phyloP scores from a whole-genome alignment of 2,329 filamentous ascomycete species.

The Aspergillus pseudonomiae region DNA sequence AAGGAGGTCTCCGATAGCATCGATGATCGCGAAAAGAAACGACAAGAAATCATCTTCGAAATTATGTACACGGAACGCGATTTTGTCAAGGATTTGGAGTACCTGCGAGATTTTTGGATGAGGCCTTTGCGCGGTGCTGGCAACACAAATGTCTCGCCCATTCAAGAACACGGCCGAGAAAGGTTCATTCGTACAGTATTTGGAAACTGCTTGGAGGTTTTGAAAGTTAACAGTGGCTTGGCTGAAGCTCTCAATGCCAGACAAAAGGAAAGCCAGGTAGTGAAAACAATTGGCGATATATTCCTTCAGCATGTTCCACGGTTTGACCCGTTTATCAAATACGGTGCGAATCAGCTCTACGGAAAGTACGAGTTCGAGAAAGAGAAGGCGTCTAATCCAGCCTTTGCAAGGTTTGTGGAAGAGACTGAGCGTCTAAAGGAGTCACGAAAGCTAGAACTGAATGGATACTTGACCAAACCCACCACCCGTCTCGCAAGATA shows the following conservation, averaged over 20 bases:
- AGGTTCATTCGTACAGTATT: slow-evolving; percentile 94
- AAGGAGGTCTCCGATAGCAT: slow-evolving; percentile 92
- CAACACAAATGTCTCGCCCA: slow-evolving; percentile 70
- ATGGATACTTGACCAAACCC: slow-evolving; percentile 96
- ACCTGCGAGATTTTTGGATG: slow-evolving; percentile 98
- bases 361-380: slow-evolving; percentile 98
- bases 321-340: slow-evolving; percentile 95
- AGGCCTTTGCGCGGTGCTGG: slow-evolving; percentile 78
- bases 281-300: slow-evolving; percentile 87
- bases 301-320: slow-evolving; percentile 89
- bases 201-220: slow-evolving; percentile 92
- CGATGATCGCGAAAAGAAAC: slow-evolving; percentile 90
- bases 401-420: slow-evolving; percentile 89
- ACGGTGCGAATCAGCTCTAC: slow-evolving; percentile 93
- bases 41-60: slow-evolving; percentile 96
- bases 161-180: slow-evolving; percentile 83
- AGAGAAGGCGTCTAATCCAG: slow-evolving; percentile 82
- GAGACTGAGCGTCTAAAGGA: slow-evolving; percentile 96
- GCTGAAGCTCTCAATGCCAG: slow-evolving; percentile 85
- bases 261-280: slow-evolving; percentile 88
- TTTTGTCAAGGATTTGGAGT: slow-evolving; percentile 98
- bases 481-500: slow-evolving; percentile 94
- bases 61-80: slow-evolving; percentile 98
- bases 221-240: slow-evolving; percentile 85
- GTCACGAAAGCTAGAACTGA: slow-evolving; percentile 92